These are phyloP conservation scores for Rhododendron mucronatum DNA, from an alignment of 148 eudicot genomes.

Conservation along the genomic window DNA sequence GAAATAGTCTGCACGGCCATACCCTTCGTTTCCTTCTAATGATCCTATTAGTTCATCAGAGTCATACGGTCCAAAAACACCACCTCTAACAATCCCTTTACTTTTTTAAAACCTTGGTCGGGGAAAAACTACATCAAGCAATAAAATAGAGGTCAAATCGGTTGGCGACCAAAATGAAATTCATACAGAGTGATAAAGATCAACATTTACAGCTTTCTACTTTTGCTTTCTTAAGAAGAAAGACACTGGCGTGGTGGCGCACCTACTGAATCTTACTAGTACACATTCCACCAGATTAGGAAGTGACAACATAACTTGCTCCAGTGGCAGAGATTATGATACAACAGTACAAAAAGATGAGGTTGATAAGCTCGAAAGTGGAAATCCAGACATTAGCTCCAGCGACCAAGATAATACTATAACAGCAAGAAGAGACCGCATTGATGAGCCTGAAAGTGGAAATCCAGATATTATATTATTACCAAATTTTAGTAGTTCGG, in stretches of 20 bases:
- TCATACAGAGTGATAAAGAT: background rate
- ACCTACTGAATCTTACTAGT: background rate
- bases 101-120: conserved; percentile 77
- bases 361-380: conserved; percentile 39
- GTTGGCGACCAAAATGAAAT: background rate
- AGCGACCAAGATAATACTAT: conserved; percentile 25
- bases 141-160: background rate
- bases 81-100: conserved; percentile 65
- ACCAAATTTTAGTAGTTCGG: conserved; percentile 67
- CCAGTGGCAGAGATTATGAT: conserved; percentile 24
- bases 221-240: too few relatives aligned
- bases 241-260: too few relatives aligned
- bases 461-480: conserved; percentile 63
- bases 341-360: conserved; percentile 21
- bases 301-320: conserved; percentile 18
- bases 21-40: conserved; percentile 86
- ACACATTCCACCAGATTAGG: background rate
- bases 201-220: background rate
- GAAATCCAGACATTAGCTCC: conserved; percentile 56
- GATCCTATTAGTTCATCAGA: conserved; percentile 73
- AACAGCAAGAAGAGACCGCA: conserved; percentile 25
- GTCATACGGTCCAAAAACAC: conserved; percentile 62
- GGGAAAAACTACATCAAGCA: conserved; percentile 62
- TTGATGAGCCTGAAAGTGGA: conserved; percentile 46
- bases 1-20: conserved; percentile 87